Evolutionary conservation across 2,329 filamentous ascomycete species (phyloP), one percentile per base, ranked within the genome.

Genomic region (Dothiorella sarmentorum): DNA sequence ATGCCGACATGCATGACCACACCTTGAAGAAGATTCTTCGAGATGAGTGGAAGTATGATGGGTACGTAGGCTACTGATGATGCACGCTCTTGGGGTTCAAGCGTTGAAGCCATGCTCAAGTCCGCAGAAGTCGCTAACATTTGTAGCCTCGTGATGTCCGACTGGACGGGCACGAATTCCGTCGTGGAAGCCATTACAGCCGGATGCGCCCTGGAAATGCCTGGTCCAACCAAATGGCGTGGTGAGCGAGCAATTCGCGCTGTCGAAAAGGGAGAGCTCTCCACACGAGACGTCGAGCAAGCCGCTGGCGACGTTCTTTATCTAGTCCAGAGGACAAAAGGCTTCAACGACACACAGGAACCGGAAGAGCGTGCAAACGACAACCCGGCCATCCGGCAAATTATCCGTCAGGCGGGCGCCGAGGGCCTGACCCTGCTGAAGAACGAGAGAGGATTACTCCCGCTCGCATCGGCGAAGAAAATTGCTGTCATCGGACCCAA

Each of bases 401-500:
- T 88, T 44, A 88, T 88, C 63, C 80, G 83, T 38, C 74, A 81
- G 62, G 82, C 83, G 13, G 86, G 84, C 0, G 78, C 79, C 2
- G 82, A 88, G 68, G 85, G 85, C 0, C 68, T 88, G 31, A 85
- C 84, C 0, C 73, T 88, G 4, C 72, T 88, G 58, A 88, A 88
- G 68, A 88, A 88, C 58, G 80, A 86, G 56, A 76, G 78, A 0
- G 71, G 68, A 2, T 71, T 86, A n/a, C 74, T 88, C 7, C 85
- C 85, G 0, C 80, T 88, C 60, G 76, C 77, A 6, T 76, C 76
- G 24, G 80, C 79, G 15, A 79, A 78, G 59, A 86, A 80, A 67
- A 79, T 88, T 59, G 85, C 85, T 3, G 78, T 88, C 60, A 87
- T 88, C 53, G 85, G 85, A 0, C 85, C 85, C 1, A 88, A 88